Evolutionary conservation across 768 basidiomycete genomes (phyloP).

Genomic region (Naganishia kalamii): DNA sequence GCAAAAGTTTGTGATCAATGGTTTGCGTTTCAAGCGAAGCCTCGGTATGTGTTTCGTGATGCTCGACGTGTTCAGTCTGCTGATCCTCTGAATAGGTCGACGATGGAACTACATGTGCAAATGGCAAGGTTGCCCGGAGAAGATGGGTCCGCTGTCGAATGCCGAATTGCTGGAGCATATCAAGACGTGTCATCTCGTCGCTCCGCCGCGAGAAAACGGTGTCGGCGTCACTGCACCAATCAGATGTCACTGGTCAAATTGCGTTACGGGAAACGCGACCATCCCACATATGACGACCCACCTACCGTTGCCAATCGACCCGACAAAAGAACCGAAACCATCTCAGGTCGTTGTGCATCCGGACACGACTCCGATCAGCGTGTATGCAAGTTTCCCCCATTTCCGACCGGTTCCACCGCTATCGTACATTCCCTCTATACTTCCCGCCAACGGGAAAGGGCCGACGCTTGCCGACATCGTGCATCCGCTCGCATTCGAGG

Average conservation of each 20-base stretch:
- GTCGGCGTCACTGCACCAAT: conserved; percentile 37
- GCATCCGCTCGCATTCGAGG: conserved; percentile 46
- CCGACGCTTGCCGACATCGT: neutral
- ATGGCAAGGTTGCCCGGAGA: conserved; percentile 22
- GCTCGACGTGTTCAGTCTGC: neutral
- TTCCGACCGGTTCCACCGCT: conserved; percentile 64
- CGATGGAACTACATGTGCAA: conserved; percentile 19
- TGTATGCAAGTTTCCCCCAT: conserved; percentile 50
- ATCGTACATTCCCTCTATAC: conserved; percentile 56
- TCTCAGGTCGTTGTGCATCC: conserved; percentile 27
- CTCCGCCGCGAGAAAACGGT: conserved; percentile 55
- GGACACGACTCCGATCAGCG: conserved; percentile 17
- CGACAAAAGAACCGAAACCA: conserved; percentile 7
- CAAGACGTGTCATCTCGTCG: conserved; percentile 53
- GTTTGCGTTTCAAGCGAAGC: conserved; percentile 55
- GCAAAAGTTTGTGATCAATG: conserved; percentile 78
- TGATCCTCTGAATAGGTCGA: conserved; percentile 5
- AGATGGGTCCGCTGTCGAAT: conserved; percentile 13
- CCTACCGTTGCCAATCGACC: conserved; percentile 55
- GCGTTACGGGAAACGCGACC: conserved; percentile 54
- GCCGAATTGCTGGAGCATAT: conserved; percentile 39
- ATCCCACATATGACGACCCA: conserved; percentile 56
- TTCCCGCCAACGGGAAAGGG: conserved; percentile 17
- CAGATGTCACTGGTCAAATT: conserved; percentile 67
- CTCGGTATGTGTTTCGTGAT: conserved; percentile 29